phyloP scores from a whole-genome alignment of 768 basidiomycete species.

The Lactarius hatsudake region DNA sequence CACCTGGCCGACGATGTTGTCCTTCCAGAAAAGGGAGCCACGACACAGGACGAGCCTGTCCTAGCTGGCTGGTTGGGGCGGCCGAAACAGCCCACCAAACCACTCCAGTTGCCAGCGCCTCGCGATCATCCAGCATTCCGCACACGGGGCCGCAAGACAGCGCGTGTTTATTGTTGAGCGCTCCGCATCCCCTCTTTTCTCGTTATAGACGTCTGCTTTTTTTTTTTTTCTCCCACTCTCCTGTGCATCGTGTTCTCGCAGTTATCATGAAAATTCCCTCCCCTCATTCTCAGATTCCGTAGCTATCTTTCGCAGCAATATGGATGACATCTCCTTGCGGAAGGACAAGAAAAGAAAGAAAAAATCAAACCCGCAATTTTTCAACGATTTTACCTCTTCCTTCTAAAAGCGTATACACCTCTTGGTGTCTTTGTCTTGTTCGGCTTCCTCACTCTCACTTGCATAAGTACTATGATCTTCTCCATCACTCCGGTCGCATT shows the following conservation, averaged over 20 bases:
- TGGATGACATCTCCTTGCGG: slow-evolving; percentile 14
- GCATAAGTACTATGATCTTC: slow-evolving; percentile 27
- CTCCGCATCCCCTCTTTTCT: slow-evolving; percentile 10
- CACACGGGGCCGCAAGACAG: slow-evolving; percentile 44
- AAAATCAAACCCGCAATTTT: slow-evolving; percentile 9
- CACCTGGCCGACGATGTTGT: slow-evolving; percentile 28
- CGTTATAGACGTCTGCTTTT: slow-evolving; percentile 20
- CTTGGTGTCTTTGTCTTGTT: slow-evolving; percentile 9
- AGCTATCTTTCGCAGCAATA: slow-evolving; percentile 6
- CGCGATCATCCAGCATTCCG: slow-evolving; percentile 39
- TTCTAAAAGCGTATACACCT: slow-evolving; percentile 16
- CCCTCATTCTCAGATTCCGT: slow-evolving; percentile 11
- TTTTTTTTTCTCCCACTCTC: slow-evolving; percentile 15
- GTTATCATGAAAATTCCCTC: slow-evolving; percentile 14
- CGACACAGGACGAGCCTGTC: background rate
- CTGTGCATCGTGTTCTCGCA: slow-evolving; percentile 10
- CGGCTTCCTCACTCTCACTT: slow-evolving; percentile 8
- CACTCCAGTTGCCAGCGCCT: slow-evolving; percentile 6
- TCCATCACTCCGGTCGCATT: slow-evolving; percentile 16
- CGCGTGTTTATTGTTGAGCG: slow-evolving; percentile 37
- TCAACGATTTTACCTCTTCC: background rate
- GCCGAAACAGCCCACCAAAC: slow-evolving; percentile 3
- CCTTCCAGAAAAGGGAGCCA: slow-evolving; percentile 20
- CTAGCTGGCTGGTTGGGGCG: slow-evolving; percentile 20
- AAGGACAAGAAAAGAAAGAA: slow-evolving; percentile 23